phyloP scores from a whole-genome alignment of 192 early-diverging fungal species.

The Backusella tuberculispora region DNA sequence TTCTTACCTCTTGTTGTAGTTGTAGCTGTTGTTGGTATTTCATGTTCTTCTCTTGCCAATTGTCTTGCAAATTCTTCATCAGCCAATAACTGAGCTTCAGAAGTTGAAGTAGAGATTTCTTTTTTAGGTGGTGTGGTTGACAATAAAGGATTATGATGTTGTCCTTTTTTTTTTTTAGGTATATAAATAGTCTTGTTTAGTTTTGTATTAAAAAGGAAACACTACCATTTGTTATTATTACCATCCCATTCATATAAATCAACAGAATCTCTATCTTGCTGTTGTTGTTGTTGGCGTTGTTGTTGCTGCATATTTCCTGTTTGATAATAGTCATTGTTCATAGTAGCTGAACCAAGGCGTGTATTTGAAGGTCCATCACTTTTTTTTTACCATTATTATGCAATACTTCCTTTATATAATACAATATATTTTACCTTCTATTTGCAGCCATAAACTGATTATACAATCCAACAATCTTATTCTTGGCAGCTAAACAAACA shows the following conservation, averaged over 20 bases:
- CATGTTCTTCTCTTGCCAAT: slow-evolving; percentile 40
- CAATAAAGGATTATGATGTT: not conserved
- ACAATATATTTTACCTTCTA: not conserved
- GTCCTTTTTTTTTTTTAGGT: not conserved
- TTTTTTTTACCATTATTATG: not conserved
- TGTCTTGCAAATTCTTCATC: slow-evolving; percentile 59
- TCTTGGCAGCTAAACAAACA: slow-evolving; percentile 52
- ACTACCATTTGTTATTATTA: not conserved
- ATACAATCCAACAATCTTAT: slow-evolving; percentile 56
- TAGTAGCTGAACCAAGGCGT: not conserved
- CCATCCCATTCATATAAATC: slow-evolving; percentile 29
- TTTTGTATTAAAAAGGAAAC: not conserved
- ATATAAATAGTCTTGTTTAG: not conserved
- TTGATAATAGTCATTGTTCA: not conserved
- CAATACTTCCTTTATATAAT: not conserved
- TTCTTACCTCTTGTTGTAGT: not conserved
- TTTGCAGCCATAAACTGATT: slow-evolving; percentile 44
- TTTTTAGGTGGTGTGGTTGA: not conserved
- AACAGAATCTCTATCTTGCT: not conserved
- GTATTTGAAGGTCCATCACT: not conserved
- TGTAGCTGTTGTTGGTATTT: not conserved
- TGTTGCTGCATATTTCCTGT: not conserved
- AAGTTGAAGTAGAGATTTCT: slow-evolving; percentile 25
- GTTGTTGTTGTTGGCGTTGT: not conserved
- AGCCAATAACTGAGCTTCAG: slow-evolving; percentile 46